Evolutionary conservation across 495 filamentous ascomycete species (phyloP), one percentile per base, ranked within the genome.

Genomic region (Aspergillus hancockii): DNA sequence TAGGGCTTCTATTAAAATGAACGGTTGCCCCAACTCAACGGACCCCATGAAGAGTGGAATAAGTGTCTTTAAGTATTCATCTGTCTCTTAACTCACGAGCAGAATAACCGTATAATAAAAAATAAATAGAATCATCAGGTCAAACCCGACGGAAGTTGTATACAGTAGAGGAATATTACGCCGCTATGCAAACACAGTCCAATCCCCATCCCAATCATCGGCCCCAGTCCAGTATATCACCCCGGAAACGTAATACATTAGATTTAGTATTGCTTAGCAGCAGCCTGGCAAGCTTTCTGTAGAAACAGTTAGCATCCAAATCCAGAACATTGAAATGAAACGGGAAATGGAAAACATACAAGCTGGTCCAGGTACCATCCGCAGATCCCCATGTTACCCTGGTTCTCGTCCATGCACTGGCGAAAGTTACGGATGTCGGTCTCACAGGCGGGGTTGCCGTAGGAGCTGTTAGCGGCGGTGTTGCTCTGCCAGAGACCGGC

Each of bases 341-440:
- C 32, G 21, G 36, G 18, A 40, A 49, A 32, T 38, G 41, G 43
- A 62, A 19, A 58, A 74, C 73, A 52, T 75, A 86, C 82, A 72
- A 98, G 80, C 84, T 98, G 94, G 75, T 98, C 93, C 66, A 98
- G 75, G 73, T 98, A 98, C 94, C 94, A 98, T 61, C 88, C 86
- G 79, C 94, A 98, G 67, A 96, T 96, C 72, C 89, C 87, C 88
- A 98, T 87, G 73, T 94, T 89, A 57, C 95, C 95, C 67, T 85
- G 74, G 74, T 98, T 88, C 65, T 98, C 88, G 70, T 97, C 92
- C 85, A 98, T 85, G 83, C 94, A 98, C 77, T 88, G 86, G 61
- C 91, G 91, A 85, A 98, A 97, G 75, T 82, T 82, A 74, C 85
- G 86, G 28, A 91, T 88, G 64, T 95, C 92, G 14, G 78, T 82